Conservation (phyloP, 768 basidiomycete genomes). For the Pisolithus marmoratus region DNA sequence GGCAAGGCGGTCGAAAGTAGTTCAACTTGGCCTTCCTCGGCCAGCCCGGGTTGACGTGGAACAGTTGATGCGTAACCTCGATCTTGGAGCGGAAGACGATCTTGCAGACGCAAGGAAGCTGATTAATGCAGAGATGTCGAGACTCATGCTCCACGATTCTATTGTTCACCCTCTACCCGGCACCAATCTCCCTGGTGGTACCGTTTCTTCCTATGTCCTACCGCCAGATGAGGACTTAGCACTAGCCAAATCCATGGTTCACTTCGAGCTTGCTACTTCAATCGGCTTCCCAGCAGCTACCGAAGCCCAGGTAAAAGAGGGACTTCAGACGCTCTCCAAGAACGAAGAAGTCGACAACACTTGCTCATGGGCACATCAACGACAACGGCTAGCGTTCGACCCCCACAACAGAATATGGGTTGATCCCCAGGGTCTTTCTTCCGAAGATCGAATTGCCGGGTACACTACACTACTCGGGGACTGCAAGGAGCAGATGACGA, state of each 20-base stretch:
- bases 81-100: constrained; percentile 43
- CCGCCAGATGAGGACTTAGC: constrained; percentile 76
- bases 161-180: constrained; percentile 86
- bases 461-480: constrained; percentile 56
- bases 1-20: constrained; percentile 75
- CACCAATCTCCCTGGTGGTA: constrained; percentile 68
- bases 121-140: constrained; percentile 72
- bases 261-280: constrained; percentile 70
- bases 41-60: constrained; percentile 78
- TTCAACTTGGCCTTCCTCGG: constrained; percentile 80
- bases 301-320: constrained; percentile 72
- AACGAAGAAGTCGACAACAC: constrained; percentile 56
- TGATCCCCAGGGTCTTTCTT: constrained; percentile 51
- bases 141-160: constrained; percentile 82
- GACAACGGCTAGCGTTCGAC: constrained; percentile 61
- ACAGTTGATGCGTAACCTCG: constrained; percentile 55
- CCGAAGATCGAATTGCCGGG: constrained; percentile 57
- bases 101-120: constrained; percentile 50
- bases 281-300: constrained; percentile 85
- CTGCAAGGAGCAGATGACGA: constrained; percentile 65
- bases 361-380: constrained; percentile 67
- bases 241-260: constrained; percentile 64
- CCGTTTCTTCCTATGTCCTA: constrained; percentile 59
- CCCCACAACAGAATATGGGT: constrained; percentile 57
- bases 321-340: constrained; percentile 58